A percentile compares a stretch with the other conserved stretches of the same genome.
These are phyloP conservation scores for Lactuca sativa DNA, from an alignment of 129 eudicot genomes.

Conservation along the genomic window DNA sequence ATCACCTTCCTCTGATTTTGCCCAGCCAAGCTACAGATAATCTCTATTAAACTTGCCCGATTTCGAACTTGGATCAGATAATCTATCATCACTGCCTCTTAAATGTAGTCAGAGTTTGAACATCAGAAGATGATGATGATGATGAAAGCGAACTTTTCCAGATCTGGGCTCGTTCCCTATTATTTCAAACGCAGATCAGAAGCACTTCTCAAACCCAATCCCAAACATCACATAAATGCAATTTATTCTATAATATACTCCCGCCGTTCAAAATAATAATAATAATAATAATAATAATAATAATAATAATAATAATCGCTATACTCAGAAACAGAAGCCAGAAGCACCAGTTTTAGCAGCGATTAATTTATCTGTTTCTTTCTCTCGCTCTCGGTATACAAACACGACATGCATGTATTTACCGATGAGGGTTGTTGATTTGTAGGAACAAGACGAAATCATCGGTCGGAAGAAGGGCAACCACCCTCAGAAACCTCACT, in stretches of 20 bases:
- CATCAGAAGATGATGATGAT: not conserved
- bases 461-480: conserved; percentile 18
- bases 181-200: not conserved
- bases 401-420: not conserved
- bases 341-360: not conserved
- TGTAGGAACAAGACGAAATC: not conserved
- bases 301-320: not conserved
- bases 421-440: conserved; percentile 9
- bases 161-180: no score
- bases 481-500: conserved; percentile 13
- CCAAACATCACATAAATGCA: not conserved
- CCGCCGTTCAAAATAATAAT: not conserved
- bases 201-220: not conserved
- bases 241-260: not conserved
- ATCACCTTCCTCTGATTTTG: conserved; percentile 24
- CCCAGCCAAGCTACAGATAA: conserved; percentile 50
- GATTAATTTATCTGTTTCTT: not conserved
- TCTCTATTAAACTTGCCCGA: not conserved
- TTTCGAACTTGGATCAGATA: conserved; percentile 4
- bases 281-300: no score
- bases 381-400: not conserved
- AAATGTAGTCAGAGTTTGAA: not conserved
- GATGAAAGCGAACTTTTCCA: not conserved
- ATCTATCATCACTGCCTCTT: conserved; percentile 35
- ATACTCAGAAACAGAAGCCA: not conserved